Evolutionary conservation across 805 yeast genomes (phyloP).

Genomic region (Debaryomyces tyrocola): DNA sequence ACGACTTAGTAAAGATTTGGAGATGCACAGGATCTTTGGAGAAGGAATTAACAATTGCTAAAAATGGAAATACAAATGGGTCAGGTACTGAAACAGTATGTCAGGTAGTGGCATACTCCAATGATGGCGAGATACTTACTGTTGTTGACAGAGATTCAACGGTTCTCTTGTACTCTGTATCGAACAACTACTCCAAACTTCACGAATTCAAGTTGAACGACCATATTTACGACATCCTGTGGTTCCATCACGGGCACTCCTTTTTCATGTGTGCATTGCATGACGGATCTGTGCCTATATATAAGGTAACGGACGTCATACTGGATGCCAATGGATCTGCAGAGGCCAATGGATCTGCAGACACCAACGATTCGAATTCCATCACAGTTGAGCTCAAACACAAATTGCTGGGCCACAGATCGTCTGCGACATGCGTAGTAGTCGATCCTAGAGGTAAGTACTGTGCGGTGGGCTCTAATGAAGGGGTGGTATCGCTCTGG

Average conservation of each 20-base stretch:
- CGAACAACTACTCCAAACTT: slow-evolving; percentile 26
- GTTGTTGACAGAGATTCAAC: slow-evolving; percentile 42
- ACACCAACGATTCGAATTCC: background rate
- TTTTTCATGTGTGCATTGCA: slow-evolving; percentile 41
- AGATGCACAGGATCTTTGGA: slow-evolving; percentile 35
- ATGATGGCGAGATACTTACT: slow-evolving; percentile 47
- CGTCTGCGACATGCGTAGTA: slow-evolving; percentile 46
- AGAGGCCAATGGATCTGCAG: background rate
- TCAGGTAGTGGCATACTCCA: slow-evolving; percentile 37
- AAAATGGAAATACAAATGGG: slow-evolving; percentile 7
- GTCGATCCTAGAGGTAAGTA: slow-evolving; percentile 55
- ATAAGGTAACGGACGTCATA: slow-evolving; percentile 9
- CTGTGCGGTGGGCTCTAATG: slow-evolving; percentile 55
- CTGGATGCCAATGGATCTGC: background rate
- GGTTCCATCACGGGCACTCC: slow-evolving; percentile 45
- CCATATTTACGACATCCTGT: slow-evolving; percentile 40
- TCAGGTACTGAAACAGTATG: slow-evolving; percentile 4
- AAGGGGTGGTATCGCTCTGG: slow-evolving; percentile 58
- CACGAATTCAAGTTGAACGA: slow-evolving; percentile 21
- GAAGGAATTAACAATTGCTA: slow-evolving; percentile 27
- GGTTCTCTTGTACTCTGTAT: slow-evolving; percentile 34
- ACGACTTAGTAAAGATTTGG: slow-evolving; percentile 49
- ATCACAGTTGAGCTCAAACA: slow-evolving; percentile 9
- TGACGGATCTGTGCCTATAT: slow-evolving; percentile 43
- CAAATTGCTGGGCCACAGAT: slow-evolving; percentile 45